Evolutionary conservation across 108 stramenopile species (phyloP).

Genomic region (Bacterosira constricta): DNA sequence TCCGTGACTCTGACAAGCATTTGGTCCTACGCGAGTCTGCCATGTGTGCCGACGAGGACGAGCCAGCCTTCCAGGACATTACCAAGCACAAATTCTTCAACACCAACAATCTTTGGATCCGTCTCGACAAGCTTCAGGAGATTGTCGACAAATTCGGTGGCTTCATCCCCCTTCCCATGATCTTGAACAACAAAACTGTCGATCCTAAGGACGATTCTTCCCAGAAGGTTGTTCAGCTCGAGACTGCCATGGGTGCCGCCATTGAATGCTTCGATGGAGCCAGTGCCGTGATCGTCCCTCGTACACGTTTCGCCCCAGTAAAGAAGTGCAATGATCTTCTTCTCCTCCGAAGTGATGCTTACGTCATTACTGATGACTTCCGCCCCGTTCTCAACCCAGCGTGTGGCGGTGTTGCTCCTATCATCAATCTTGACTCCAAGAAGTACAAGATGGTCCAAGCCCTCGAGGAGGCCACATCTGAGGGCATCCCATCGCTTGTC

Average conservation of each 20-base stretch:
- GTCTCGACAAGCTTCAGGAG: slow-evolving; percentile 95
- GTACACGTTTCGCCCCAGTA: slow-evolving; percentile 98
- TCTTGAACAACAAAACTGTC: slow-evolving; percentile 97
- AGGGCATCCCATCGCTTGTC: slow-evolving; percentile 93
- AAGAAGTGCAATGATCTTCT: slow-evolving; percentile 99
- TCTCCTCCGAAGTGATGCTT: slow-evolving; percentile 96
- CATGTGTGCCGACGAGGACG: slow-evolving; percentile 97
- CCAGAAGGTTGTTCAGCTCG: slow-evolving; percentile 94
- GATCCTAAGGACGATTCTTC: slow-evolving; percentile 97
- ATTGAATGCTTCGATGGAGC: slow-evolving; percentile 97
- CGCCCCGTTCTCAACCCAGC: slow-evolving; percentile 91
- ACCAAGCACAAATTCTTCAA: slow-evolving; percentile 97
- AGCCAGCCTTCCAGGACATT: slow-evolving; percentile 94
- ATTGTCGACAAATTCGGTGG: slow-evolving; percentile 91
- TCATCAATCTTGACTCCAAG: slow-evolving; percentile 92
- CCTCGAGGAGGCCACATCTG: slow-evolving; percentile 88
- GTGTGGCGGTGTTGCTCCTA: slow-evolving; percentile 84
- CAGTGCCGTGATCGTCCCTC: slow-evolving; percentile 92
- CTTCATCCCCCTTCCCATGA: slow-evolving; percentile 98
- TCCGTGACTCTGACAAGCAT: slow-evolving; percentile 86
- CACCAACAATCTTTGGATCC: slow-evolving; percentile 99
- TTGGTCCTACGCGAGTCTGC: slow-evolving; percentile 97
- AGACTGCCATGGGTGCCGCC: slow-evolving; percentile 99
- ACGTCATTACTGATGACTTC: slow-evolving; percentile 83
- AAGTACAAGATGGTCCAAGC: slow-evolving; percentile 95